Percentiles rank a stretch among this genome's conserved stretches.
Evolutionary conservation across 2,329 filamentous ascomycete genomes (phyloP).

Genomic region (Orbilia oligospora): DNA sequence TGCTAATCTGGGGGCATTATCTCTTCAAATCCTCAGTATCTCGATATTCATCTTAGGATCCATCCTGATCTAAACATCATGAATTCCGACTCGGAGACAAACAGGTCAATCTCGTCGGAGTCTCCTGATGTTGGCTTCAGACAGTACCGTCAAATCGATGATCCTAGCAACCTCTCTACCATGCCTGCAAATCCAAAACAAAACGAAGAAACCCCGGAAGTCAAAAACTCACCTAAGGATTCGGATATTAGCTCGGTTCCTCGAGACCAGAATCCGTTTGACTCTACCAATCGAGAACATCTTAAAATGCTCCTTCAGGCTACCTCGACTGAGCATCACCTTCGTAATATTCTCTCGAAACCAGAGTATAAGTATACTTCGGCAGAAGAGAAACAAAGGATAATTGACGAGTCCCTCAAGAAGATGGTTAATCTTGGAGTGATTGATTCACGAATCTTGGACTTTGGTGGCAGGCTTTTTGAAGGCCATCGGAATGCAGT

Average conservation of each 20-base stretch:
- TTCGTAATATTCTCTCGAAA: constrained; percentile 37
- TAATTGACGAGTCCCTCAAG: constrained; percentile 39
- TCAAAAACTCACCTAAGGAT: background rate
- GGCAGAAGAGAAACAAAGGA: constrained; percentile 41
- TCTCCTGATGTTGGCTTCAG: background rate
- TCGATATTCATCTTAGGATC: background rate
- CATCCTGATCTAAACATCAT: background rate
- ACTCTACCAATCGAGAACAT: constrained; percentile 35
- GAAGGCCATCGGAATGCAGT: constrained; percentile 47
- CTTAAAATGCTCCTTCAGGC: constrained; percentile 55
- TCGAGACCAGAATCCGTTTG: constrained; percentile 29
- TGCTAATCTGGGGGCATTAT: background rate
- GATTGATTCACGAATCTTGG: constrained; percentile 39
- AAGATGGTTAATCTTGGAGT: constrained; percentile 48
- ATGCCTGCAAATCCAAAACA: background rate
- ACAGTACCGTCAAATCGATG: constrained; percentile 5
- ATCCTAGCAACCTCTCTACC: background rate
- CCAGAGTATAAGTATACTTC: constrained; percentile 42
- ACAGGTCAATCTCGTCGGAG: background rate
- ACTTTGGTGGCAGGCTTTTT: constrained; percentile 39
- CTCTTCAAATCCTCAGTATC: background rate
- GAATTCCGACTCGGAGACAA: constrained; percentile 4
- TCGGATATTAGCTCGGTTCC: constrained; percentile 20
- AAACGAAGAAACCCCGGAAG: background rate
- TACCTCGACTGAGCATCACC: constrained; percentile 49